Evolutionary conservation across 768 basidiomycete species (phyloP), one percentile per base, ranked within the genome.

Genomic region (Zangia roseola): DNA sequence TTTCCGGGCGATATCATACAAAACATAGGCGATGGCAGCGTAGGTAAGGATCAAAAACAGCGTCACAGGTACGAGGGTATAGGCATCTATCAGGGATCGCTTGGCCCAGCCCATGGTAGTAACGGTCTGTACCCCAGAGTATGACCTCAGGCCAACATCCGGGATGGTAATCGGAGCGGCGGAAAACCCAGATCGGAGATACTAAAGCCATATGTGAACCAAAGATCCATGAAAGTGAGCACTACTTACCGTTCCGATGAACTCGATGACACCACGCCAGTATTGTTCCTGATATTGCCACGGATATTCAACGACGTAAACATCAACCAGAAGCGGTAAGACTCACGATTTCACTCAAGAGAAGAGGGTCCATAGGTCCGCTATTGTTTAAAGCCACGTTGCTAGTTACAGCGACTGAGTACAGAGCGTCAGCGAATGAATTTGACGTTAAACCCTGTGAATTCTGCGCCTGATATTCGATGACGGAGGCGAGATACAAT

Each of bases 381-480:
- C 30, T 31, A 14, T 10, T 31, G 13, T 10, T 2, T 31, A 31
- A 6, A 3, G 14, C 14, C 17, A 17, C 20, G 19, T 34, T 13
- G 23, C 16, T 24, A 24, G 43, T 12, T 10, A 24, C 24, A 19
- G 24, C 17, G 12, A 59, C 43, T 0, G 60, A 47, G 34, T 56
- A 59, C 12, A 62, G 16, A 16, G 54, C 54, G 33, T 62, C 60
- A 3, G 57, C 60, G 12, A 62, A 48, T 0, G 52, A 10, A 14
- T 62, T 62, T 2, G 49, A 28, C 6, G 39, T 33, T 34, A 59
- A 31, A 6, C 57, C 38, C 19, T 62, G 60, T 6, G 57, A 26
- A 4, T 36, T 53, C 24, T 19, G 34, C 6, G 48, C 26, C 13
- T 56, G 57, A 21, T 50, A 46, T 12, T 42, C 34, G 14, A 36